Evolutionary conservation across 2,329 filamentous ascomycete genomes (phyloP), one percentile per base, ranked within the genome.

Genomic region (Aspergillus jensenii): DNA sequence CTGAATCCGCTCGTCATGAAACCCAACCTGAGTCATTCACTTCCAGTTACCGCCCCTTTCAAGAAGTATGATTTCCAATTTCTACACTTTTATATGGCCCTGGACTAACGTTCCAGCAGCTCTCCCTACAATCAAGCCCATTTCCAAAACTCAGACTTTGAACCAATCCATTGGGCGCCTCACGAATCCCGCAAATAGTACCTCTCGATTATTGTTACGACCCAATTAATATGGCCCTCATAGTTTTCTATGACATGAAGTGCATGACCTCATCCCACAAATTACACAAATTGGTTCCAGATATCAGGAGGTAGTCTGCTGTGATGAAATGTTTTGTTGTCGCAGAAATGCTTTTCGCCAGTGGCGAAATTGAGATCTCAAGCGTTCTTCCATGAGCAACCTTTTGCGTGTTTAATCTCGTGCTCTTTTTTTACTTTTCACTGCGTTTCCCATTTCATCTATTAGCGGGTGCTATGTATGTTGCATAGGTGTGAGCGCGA

Each of bases 111-210:
- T 35, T 21, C 4, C 43, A 25, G 41, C 55, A 79, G 77, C 59
- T 79, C 76, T 11, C 73, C 76, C 8, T 74, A 76, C 68, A 77
- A 78, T 61, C 74, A 77, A 60, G 75, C 77, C 45, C 75, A 81
- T 65, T 79, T 79, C 65, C 72, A 76, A 55, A 76, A 80, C 60
- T 67, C 74, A 33, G 70, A 80, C 55, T 78, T 81, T 56, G 71
- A 80, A 59, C 77, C 77, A 14, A 74, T 76, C 35, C 76, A 78
- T 57, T 79, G 74, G 72, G 74, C 74, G 41, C 76, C 76, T n/a
- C 70, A 69, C 49, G 74, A 78, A 17, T 70, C 67, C 55, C 66
- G 71, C 52, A 71, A 69, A 66, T 68, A 67, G 57, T 23, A n/a
- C 6, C 11, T 37, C n/a, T n/a, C 37, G 19, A 33, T 37, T 12